Percentiles rank a stretch among this genome's conserved stretches.
Evolutionary conservation across 768 basidiomycete species (phyloP).

Genomic region (Obba rivulosa): DNA sequence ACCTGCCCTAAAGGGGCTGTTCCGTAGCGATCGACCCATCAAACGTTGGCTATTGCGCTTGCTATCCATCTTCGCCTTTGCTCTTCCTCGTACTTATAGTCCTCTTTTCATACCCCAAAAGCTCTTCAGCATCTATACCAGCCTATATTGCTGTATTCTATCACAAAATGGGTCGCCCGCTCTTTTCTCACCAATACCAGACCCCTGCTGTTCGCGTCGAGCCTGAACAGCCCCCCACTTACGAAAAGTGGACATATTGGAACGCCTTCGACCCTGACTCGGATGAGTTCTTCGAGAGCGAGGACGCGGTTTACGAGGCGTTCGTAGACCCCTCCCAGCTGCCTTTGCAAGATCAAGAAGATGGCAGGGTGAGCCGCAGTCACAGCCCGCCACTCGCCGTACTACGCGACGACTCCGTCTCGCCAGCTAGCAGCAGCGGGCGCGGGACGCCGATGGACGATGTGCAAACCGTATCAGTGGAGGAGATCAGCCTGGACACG

Average conservation of each 20-base stretch:
- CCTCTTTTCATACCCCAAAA: constrained; percentile 6
- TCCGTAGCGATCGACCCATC: too few relatives aligned
- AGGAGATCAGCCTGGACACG: constrained; percentile 5
- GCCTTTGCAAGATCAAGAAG: background rate
- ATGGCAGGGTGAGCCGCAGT: constrained; percentile 2
- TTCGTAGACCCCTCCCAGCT: constrained; percentile 37
- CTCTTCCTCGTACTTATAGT: too few relatives aligned
- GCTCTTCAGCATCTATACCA: constrained; percentile 10
- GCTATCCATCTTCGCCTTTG: too few relatives aligned
- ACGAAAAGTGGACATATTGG: constrained; percentile 57
- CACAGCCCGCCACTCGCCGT: constrained; percentile 10
- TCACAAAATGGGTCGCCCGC: constrained; percentile 17
- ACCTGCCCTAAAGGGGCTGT: too few relatives aligned
- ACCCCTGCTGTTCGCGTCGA: constrained; percentile 18
- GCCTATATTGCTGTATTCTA: constrained; percentile 10
- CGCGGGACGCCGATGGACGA: constrained; percentile 45
- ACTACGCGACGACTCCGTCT: constrained; percentile 29
- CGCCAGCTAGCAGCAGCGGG: constrained; percentile 40
- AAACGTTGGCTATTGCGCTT: too few relatives aligned
- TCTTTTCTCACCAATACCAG: constrained; percentile 11
- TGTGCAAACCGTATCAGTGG: constrained; percentile 32
- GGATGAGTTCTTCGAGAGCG: constrained; percentile 65
- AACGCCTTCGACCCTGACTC: constrained; percentile 77
- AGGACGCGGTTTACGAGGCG: constrained; percentile 58
- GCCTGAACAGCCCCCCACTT: constrained; percentile 20